Evolutionary conservation across 2,329 filamentous ascomycete genomes (phyloP).

Genomic region (Exophiala bonariae): DNA sequence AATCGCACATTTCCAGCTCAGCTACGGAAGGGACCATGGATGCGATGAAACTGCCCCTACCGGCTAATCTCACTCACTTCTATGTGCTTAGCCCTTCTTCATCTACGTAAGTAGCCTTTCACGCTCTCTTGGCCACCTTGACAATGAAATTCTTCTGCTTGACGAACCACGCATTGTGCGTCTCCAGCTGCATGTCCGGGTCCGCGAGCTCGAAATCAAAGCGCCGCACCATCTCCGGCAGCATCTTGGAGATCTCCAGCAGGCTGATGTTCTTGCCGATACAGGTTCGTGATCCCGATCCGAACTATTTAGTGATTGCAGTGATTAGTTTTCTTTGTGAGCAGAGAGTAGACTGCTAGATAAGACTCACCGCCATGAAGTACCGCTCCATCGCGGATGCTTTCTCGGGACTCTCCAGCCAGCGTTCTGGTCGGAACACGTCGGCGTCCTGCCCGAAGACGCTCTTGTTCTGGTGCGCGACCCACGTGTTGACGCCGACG

Average conservation of each 20-base stretch:
- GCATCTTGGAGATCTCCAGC: constrained; percentile 4
- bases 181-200: constrained; percentile 7
- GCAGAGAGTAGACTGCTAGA: no score
- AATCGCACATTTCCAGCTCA: no score
- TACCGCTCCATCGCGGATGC: constrained; percentile 3
- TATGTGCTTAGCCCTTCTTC: no score
- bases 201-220: constrained; percentile 15
- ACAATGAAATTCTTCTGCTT: constrained; percentile 12
- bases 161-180: constrained; percentile 17
- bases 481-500: constrained; percentile 34
- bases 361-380: constrained; percentile 3
- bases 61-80: no score
- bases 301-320: neutral
- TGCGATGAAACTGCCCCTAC: no score
- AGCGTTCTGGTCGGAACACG: constrained; percentile 17
- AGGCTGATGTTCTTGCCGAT: constrained; percentile 12
- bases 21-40: no score
- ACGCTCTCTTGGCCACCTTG: no score
- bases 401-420: constrained; percentile 5
- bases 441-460: constrained; percentile 31
- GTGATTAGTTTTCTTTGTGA: no score
- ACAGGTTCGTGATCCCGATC: constrained; percentile 4
- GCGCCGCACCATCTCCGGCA: constrained; percentile 18
- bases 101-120: no score
- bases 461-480: constrained; percentile 33